Base-by-base conservation (phyloP, 257 asterid genomes). In the Verbascum thapsus region DNA sequence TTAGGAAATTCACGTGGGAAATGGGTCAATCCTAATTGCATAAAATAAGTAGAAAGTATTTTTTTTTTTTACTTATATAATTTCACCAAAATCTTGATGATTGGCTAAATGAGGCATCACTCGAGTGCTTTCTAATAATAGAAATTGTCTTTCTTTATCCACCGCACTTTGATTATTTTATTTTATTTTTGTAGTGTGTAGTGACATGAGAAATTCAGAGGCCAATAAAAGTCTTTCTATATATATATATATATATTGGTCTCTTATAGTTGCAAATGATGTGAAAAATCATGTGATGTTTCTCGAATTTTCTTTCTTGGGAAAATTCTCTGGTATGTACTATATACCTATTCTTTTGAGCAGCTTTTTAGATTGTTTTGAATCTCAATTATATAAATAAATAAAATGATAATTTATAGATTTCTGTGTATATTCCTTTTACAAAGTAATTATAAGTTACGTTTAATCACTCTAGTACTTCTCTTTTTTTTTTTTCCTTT, bases 51-150 rank as follows among this genome's bases (percentile, higher is more conserved):
- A 15, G 20, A 65, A 42, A 32, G 63, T 37, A 20, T 26, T 26
- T 26, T 1, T 26, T 53, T 19, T 1, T 56, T 10, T 58, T 42
- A 16, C 35, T 10, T 45, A 18, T n/a, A 45, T 32, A 45, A 54
- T 41, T 42, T 43, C 50, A 13, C 39, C 45, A 30, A 15, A 26
- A 47, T 65, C 37, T 13, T 51, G 41, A 8, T 63, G 64, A 68
- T 60, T 45, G 68, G 59, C 74, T 61, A 69, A 54, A 76, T 68
- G 5, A 47, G 76, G 81, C 43, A 72, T 59, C 71, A 41, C 48
- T 67, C 40, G 54, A 47, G 20, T 5, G n/a, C 38, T 49, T 66
- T 47, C 76, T 69, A 64, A 39, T 60, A 59, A 53, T 59, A 47
- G 78, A 15, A 72, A 64, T 43, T 51, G 50, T 61, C 62, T 17